A percentile compares a stretch with the other conserved stretches of the same genome.
phyloP scores from a whole-genome alignment of 768 basidiomycete genomes.

The Ramaria sp. region DNA sequence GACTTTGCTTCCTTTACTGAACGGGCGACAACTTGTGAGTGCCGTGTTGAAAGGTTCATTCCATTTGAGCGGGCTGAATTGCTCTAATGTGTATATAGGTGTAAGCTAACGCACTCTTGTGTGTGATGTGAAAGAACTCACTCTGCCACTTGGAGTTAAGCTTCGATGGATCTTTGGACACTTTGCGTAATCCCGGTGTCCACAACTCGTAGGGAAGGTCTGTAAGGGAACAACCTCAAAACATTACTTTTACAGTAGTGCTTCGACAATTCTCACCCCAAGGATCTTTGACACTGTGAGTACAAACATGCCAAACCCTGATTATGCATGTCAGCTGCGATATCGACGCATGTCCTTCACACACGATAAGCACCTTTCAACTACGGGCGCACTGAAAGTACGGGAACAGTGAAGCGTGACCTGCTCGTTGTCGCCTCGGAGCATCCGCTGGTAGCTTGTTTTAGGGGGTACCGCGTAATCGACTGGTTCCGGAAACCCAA shows the following conservation, averaged over 20 bases:
- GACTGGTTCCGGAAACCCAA: slow-evolving; percentile 37
- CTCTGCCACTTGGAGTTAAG: slow-evolving; percentile 4
- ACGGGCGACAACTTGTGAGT: slow-evolving; percentile 44
- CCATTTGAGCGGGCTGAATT: slow-evolving; percentile 46
- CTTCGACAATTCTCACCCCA: slow-evolving; percentile 24
- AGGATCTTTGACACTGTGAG: slow-evolving; percentile 20
- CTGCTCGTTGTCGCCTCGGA: slow-evolving; percentile 22
- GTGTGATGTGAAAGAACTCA: slow-evolving; percentile 13
- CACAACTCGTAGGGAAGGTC: slow-evolving; percentile 12
- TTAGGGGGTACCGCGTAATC: slow-evolving; percentile 33
- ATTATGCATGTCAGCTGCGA: not conserved
- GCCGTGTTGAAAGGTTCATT: slow-evolving; percentile 50
- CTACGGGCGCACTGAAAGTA: slow-evolving; percentile 25
- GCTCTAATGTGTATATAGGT: slow-evolving; percentile 22
- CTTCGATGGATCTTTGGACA: not conserved
- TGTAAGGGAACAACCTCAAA: not conserved
- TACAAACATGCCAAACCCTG: slow-evolving; percentile 5
- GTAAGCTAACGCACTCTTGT: not conserved
- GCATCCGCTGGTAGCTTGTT: slow-evolving; percentile 31
- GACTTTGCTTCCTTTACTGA: slow-evolving; percentile 32
- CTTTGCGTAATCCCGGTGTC: not conserved
- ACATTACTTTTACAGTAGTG: not conserved
- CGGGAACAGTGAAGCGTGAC: slow-evolving; percentile 50
- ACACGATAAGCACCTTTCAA: slow-evolving; percentile 38
- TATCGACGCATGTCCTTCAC: not conserved